Percentiles rank a stretch among this genome's conserved stretches.
Conservation (phyloP, 2,329 filamentous ascomycete species). For the Penicillium thymicola region DNA sequence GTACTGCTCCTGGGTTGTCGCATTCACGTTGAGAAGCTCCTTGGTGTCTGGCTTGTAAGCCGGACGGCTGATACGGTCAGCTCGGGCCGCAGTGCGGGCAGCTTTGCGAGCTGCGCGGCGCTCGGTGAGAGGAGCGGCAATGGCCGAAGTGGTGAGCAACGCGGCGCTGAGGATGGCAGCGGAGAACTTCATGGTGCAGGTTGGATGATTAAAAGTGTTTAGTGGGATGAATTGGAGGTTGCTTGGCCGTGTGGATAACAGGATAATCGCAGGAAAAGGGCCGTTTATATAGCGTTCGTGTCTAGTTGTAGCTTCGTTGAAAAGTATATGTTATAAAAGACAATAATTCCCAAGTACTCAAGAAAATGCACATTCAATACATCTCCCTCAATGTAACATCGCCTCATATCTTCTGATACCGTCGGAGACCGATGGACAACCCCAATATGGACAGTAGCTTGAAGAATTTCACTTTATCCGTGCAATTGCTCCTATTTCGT, state of each 20-base stretch:
- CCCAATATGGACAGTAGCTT: not conserved
- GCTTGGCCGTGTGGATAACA: not conserved
- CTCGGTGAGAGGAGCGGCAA: conserved; percentile 50
- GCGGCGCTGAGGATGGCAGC: conserved; percentile 35
- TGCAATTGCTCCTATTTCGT: not conserved
- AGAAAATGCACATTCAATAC: not conserved
- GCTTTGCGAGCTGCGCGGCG: conserved; percentile 26
- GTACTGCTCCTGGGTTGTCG: conserved; percentile 46
- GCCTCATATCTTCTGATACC: not conserved
- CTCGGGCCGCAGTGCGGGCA: conserved; percentile 25
- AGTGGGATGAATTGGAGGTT: not conserved
- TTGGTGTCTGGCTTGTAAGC: conserved; percentile 28
- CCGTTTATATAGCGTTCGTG: not conserved
- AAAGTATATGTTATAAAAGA: too few relatives aligned
- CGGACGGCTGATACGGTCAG: conserved; percentile 28
- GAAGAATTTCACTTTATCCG: not conserved
- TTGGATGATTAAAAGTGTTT: not conserved
- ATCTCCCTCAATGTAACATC: not conserved
- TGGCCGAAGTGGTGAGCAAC: conserved; percentile 42
- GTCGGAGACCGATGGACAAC: conserved; percentile 1
- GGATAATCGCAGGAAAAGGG: not conserved
- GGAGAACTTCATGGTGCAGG: conserved; percentile 51
- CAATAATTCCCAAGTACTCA: not conserved
- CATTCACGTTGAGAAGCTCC: conserved; percentile 31
- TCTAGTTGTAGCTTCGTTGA: not conserved